Evolutionary conservation across 2,329 filamentous ascomycete genomes (phyloP).

Genomic region (Sphaerulina populicola): DNA sequence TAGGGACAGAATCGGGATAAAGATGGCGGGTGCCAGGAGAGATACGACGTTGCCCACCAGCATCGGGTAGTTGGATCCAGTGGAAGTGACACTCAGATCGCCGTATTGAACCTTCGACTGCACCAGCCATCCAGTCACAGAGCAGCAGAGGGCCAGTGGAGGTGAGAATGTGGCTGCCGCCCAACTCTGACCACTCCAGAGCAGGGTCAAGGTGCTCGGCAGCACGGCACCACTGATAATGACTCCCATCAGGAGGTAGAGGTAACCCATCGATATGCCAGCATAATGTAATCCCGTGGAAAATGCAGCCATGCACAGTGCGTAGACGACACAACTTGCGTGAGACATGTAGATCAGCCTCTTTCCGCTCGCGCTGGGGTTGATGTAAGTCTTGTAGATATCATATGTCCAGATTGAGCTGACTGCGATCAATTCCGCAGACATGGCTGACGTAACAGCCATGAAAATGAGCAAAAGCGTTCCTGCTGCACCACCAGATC

Average conservation of each 20-base stretch:
- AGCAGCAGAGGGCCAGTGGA: slow-evolving; percentile 58
- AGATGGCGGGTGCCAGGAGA: slow-evolving; percentile 64
- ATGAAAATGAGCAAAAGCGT: slow-evolving; percentile 79
- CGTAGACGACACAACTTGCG: slow-evolving; percentile 63
- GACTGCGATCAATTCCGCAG: slow-evolving; percentile 76
- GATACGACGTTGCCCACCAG: slow-evolving; percentile 78
- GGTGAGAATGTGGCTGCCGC: slow-evolving; percentile 63
- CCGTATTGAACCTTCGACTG: slow-evolving; percentile 64
- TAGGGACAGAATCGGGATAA: slow-evolving; percentile 68
- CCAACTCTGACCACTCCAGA: slow-evolving; percentile 74
- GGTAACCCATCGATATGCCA: slow-evolving; percentile 72
- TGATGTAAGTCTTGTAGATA: slow-evolving; percentile 78
- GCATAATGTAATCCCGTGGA: slow-evolving; percentile 58
- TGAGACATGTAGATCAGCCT: slow-evolving; percentile 75
- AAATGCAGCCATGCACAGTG: slow-evolving; percentile 68
- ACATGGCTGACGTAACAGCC: slow-evolving; percentile 79
- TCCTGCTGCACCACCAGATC: slow-evolving; percentile 68
- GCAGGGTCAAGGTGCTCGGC: slow-evolving; percentile 68
- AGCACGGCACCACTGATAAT: slow-evolving; percentile 72
- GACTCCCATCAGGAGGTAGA: slow-evolving; percentile 85
- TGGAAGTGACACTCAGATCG: slow-evolving; percentile 60
- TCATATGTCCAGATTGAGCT: slow-evolving; percentile 86
- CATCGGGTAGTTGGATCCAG: slow-evolving; percentile 82
- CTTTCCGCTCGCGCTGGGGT: slow-evolving; percentile 65
- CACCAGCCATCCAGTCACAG: slow-evolving; percentile 69